Evolutionary conservation across 2,329 filamentous ascomycete species (phyloP).

Genomic region (Fusarium sterilihyphosum): DNA sequence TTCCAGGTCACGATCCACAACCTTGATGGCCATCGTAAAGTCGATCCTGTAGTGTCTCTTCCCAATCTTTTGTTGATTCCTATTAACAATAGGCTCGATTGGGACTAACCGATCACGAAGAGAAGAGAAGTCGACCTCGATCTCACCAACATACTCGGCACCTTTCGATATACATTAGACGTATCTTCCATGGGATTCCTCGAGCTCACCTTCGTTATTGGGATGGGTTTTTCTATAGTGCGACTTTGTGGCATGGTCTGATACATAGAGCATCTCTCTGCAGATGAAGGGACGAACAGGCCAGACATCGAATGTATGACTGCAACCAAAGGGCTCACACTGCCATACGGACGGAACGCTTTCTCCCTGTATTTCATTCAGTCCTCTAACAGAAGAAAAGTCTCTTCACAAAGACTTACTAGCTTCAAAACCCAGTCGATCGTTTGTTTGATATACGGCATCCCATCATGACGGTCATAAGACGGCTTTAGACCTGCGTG

Average conservation of each 20-base stretch:
- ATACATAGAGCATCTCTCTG: background rate
- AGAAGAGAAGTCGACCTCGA: background rate
- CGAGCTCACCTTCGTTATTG: background rate
- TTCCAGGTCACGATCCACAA: background rate
- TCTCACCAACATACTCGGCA: background rate
- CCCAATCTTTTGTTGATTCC: rapidly evolving
- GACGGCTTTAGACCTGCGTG: background rate
- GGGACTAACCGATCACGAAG: background rate
- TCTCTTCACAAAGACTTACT: rapidly evolving
- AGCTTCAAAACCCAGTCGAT: slow-evolving; percentile 1
- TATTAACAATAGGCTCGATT: background rate
- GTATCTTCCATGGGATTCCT: rapidly evolving
- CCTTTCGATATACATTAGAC: background rate
- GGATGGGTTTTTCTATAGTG: background rate
- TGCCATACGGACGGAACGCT: background rate
- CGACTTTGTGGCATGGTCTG: background rate
- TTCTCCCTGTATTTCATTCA: background rate
- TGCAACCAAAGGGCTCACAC: background rate
- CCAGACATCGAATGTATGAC: background rate
- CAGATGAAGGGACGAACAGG: background rate
- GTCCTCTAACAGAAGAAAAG: rapidly evolving
- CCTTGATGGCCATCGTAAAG: background rate
- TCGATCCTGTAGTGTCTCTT: background rate
- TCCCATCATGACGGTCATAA: background rate
- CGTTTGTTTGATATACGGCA: background rate